These are phyloP conservation scores for Podaxis mareebaensis DNA, from an alignment of 768 basidiomycete species.

Conservation along the genomic window DNA sequence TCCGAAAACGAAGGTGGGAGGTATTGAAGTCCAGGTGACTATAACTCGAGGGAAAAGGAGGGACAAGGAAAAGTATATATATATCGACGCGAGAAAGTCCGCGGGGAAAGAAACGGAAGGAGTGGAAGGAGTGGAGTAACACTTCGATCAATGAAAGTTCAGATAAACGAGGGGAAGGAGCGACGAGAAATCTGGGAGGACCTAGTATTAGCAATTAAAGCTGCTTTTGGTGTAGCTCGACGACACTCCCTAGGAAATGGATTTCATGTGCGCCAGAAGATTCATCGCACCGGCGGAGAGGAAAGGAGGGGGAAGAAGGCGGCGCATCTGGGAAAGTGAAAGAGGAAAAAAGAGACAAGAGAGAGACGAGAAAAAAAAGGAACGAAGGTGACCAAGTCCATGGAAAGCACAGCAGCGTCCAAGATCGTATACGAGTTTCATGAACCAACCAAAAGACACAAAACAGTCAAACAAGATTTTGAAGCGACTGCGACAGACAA, in stretches of 20 bases:
- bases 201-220: neutral
- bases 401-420: conserved; percentile 21
- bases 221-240: neutral
- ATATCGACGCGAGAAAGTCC: neutral
- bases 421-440: conserved; percentile 7
- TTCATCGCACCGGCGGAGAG: neutral
- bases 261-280: neutral
- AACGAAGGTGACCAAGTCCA: conserved; percentile 16
- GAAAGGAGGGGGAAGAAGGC: neutral
- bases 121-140: neutral
- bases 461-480: neutral
- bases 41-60: neutral
- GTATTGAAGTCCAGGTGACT: neutral
- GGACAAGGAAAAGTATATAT: neutral
- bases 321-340: neutral
- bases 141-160: neutral
- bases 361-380: conserved; percentile 15
- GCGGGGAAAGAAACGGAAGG: neutral
- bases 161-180: neutral
- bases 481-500: neutral
- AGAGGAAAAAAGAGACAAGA: conserved; percentile 1
- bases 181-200: neutral
- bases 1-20: neutral
- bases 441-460: neutral
- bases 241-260: neutral